Base-by-base conservation (phyloP, 352 stramenopile genomes). In the Phytophthora pinifolia region DNA sequence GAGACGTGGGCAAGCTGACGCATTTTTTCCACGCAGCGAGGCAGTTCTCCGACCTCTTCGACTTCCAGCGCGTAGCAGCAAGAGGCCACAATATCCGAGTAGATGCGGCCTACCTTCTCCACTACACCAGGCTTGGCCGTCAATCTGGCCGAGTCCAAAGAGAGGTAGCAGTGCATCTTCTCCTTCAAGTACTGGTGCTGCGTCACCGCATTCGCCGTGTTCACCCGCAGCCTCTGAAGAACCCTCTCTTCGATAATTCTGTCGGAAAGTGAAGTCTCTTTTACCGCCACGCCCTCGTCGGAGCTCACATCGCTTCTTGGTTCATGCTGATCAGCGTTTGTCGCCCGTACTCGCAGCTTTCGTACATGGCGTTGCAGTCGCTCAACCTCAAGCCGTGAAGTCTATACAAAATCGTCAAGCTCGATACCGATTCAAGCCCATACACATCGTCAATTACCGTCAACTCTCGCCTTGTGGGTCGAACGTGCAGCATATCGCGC, bases 21-120 rank as follows among this genome's bases (percentile, higher is more conserved):
- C 9, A 62, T 50, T 27, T 54, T 57, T 48, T 70, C 52, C 1
- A 81, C 65, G 2, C 62, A 71, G 4, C 46, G 45, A 0, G 60
- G 54, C 0, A 76, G 48, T 12, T 65, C 55, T 13, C 49, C 48
- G 46, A 76, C 41, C 0, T 69, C 52, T 8, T 74, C 38, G 2
- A 74, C 38, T 30, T 64, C 49, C 10, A 71, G 29, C 3, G 46
- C 48, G 33, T 68, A 67, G 25, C 64, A 76, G 30, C 64, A 76
- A 2, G 48, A 59, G 0, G 67, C 67, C 8, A 76, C 64, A 32
- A 76, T 69, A 42, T 74, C 52, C 2, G 59, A 69, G 34, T 64
- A 71, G 18, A 76, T 46, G 8, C 39, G 50, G 5, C 64, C 64
- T 44, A 76, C 46, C 12, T 38, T 55, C 27, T 67, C 51, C 15